Percentiles rank a stretch among this genome's conserved stretches.
Evolutionary conservation across 2,329 filamentous ascomycete species (phyloP).

Genomic region (Colletotrichum filicis): DNA sequence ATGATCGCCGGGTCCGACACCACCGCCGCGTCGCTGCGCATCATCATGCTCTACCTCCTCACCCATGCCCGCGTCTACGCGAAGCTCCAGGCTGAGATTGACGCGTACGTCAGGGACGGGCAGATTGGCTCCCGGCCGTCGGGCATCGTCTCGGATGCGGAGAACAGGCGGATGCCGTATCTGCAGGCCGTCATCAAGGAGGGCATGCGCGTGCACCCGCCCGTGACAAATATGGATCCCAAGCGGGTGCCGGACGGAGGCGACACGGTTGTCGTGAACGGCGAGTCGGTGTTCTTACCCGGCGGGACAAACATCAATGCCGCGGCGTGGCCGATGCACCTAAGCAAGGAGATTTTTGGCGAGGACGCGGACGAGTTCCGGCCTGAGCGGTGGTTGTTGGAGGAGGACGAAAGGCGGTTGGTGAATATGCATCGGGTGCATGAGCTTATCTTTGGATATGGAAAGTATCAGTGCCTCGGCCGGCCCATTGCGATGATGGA

Average conservation of each 20-base stretch:
- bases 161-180: conserved; percentile 61
- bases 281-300: conserved; percentile 42
- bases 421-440: conserved; percentile 48
- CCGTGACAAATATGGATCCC: conserved; percentile 49
- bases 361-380: conserved; percentile 63
- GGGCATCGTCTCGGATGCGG: conserved; percentile 49
- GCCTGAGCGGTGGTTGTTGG: conserved; percentile 69
- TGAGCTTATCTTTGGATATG: conserved; percentile 58
- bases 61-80: conserved; percentile 58
- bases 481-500: conserved; percentile 60
- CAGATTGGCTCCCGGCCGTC: conserved; percentile 22
- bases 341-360: conserved; percentile 66
- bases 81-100: conserved; percentile 61
- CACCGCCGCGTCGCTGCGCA: conserved; percentile 49
- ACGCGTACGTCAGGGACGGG: conserved; percentile 39
- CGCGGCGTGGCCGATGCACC: conserved; percentile 54
- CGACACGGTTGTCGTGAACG: conserved; percentile 38
- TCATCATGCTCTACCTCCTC: conserved; percentile 61
- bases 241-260: conserved; percentile 49
- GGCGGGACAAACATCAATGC: conserved; percentile 37
- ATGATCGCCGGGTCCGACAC: conserved; percentile 50
- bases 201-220: conserved; percentile 65
- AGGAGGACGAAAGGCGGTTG: conserved; percentile 42
- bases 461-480: conserved; percentile 57
- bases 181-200: conserved; percentile 69